A percentile compares a stretch with the other conserved stretches of the same genome.
phyloP scores from a whole-genome alignment of 495 filamentous ascomycete genomes.

The Cryomyces minteri region DNA sequence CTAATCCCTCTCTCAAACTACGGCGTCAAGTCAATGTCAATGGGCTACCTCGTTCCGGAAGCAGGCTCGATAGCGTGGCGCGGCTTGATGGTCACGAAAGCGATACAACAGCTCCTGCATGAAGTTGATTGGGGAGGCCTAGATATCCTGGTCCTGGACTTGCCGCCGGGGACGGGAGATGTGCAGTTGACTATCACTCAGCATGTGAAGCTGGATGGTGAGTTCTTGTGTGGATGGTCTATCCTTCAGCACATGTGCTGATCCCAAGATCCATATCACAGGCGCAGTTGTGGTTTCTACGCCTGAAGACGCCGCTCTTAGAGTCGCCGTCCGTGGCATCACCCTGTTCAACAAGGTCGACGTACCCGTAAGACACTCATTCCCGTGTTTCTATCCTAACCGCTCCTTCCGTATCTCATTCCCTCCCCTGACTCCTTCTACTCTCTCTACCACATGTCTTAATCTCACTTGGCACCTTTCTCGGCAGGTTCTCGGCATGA shows the following conservation, averaged over 20 bases:
- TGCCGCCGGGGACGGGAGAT: slow-evolving; percentile 91
- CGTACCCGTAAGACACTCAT: slow-evolving; percentile 31
- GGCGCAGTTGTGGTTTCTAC: slow-evolving; percentile 83
- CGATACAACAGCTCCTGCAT: slow-evolving; percentile 83
- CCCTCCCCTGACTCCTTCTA: too few species aligned
- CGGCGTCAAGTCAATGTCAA: slow-evolving; percentile 93
- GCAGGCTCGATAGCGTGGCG: slow-evolving; percentile 83
- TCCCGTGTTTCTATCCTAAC: slow-evolving; percentile 2
- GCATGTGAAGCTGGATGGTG: slow-evolving; percentile 68
- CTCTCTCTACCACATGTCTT: too few species aligned
- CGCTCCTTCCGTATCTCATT: background rate
- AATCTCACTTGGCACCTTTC: background rate
- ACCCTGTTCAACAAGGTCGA: slow-evolving; percentile 78
- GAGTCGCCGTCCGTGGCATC: slow-evolving; percentile 76
- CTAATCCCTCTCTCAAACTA: slow-evolving; percentile 85
- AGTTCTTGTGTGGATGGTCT: background rate
- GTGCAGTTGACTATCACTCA: slow-evolving; percentile 87
- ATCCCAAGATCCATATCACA: slow-evolving; percentile 6
- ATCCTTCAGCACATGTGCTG: background rate
- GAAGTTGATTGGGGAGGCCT: slow-evolving; percentile 77
- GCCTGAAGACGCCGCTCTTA: slow-evolving; percentile 76
- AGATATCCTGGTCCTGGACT: slow-evolving; percentile 75
- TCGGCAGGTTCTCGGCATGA: slow-evolving; percentile 56
- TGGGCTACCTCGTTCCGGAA: slow-evolving; percentile 79
- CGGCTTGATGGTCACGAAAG: slow-evolving; percentile 95